Percentiles rank a stretch among this genome's conserved stretches.
Conservation (phyloP, 2,329 filamentous ascomycete species). For the Exophiala calicioides region DNA sequence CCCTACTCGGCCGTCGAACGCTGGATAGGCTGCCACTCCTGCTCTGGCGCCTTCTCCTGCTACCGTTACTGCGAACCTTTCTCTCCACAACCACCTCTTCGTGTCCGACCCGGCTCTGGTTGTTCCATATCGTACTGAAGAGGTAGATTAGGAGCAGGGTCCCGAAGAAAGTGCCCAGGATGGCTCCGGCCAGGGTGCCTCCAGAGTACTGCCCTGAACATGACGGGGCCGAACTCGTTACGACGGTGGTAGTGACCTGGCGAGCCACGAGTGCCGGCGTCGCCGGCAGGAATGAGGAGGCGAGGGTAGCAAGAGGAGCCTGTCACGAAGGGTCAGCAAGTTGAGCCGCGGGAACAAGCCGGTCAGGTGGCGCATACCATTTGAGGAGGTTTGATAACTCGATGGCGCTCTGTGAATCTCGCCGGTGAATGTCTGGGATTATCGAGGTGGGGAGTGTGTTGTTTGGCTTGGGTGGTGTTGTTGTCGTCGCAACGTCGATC, state of each 20-base stretch:
- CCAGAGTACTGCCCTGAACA: slow-evolving; percentile 31
- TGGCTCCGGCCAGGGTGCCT: slow-evolving; percentile 30
- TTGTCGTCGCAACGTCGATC: too few relatives aligned
- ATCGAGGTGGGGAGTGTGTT: too few relatives aligned
- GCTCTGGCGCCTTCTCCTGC: slow-evolving; percentile 24
- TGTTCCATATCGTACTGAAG: slow-evolving; percentile 21
- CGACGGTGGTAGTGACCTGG: slow-evolving; percentile 27
- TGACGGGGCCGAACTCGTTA: slow-evolving; percentile 15
- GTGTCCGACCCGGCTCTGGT: slow-evolving; percentile 12
- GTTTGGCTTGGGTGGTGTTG: too few relatives aligned
- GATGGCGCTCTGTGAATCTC: not conserved
- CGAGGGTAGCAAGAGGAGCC: slow-evolving; percentile 17
- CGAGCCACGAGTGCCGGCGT: slow-evolving; percentile 23
- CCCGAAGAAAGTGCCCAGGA: slow-evolving; percentile 32
- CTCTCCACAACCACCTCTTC: slow-evolving; percentile 30
- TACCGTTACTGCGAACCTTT: slow-evolving; percentile 21
- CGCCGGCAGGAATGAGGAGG: slow-evolving; percentile 19
- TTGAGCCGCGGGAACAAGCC: not conserved
- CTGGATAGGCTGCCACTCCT: slow-evolving; percentile 28
- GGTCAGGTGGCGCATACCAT: slow-evolving; percentile 20
- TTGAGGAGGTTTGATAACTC: not conserved
- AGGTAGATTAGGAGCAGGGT: slow-evolving; percentile 31
- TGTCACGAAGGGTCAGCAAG: slow-evolving; percentile 5
- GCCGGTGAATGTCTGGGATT: too few relatives aligned
- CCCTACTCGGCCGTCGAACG: slow-evolving; percentile 29